Percentiles rank a stretch among this genome's conserved stretches.
These are phyloP conservation scores for Pseudocercospora macadamiae DNA, from an alignment of 2,329 filamentous ascomycete species.

Conservation along the genomic window DNA sequence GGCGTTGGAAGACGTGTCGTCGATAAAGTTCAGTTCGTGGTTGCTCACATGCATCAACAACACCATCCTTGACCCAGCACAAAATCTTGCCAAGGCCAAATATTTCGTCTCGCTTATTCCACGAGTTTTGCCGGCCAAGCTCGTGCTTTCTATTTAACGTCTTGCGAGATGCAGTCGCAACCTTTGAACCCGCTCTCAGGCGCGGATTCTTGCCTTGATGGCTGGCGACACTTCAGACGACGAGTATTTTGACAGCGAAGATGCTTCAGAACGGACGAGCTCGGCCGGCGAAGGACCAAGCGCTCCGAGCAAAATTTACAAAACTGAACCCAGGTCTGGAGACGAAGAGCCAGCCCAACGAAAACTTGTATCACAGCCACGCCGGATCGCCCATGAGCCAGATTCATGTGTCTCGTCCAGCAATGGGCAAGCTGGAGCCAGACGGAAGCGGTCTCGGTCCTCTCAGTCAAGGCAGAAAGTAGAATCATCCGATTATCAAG, in stretches of 20 bases:
- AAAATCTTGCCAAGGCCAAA: no score
- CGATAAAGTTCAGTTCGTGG: not conserved
- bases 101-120: not conserved
- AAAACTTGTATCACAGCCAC: conserved; percentile 15
- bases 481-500: conserved; percentile 43
- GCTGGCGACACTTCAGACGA: conserved; percentile 2
- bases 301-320: conserved; percentile 13
- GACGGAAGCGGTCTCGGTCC: conserved; percentile 14
- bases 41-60: not conserved
- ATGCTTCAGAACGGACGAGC: conserved; percentile 13
- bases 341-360: conserved; percentile 10
- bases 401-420: conserved; percentile 13
- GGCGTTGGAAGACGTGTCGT: not conserved
- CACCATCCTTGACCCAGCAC: no score
- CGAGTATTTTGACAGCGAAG: conserved; percentile 4
- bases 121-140: not conserved
- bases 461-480: conserved; percentile 15
- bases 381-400: conserved; percentile 18
- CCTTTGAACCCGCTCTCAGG: not conserved
- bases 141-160: not conserved
- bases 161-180: not conserved
- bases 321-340: conserved; percentile 15
- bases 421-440: conserved; percentile 10
- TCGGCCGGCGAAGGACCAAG: conserved; percentile 19
- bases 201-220: not conserved